Evolutionary conservation across 169 alveolate species (phyloP).

Genomic region (Plasmodium knowlesi): DNA sequence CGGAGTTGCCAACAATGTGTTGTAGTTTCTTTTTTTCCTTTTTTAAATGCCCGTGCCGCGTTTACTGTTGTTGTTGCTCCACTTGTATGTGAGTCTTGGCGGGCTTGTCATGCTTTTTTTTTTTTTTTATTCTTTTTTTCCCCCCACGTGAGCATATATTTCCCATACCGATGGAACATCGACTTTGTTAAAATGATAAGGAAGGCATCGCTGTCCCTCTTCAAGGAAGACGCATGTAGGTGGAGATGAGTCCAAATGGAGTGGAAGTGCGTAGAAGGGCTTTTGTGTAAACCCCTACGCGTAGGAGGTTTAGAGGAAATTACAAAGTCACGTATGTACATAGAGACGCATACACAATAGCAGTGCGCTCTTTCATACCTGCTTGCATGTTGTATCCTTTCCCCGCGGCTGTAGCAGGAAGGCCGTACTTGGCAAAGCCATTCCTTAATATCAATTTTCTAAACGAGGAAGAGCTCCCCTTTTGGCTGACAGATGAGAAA

Average conservation of each 20-base stretch:
- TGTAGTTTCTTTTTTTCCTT: not conserved
- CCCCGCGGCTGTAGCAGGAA: not conserved
- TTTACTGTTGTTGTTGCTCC: not conserved
- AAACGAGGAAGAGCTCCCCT: slow-evolving; percentile 53
- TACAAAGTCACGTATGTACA: not conserved
- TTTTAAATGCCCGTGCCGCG: not conserved
- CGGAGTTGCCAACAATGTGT: not conserved
- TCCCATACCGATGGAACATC: not conserved
- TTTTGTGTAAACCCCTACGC: not conserved
- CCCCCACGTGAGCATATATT: not conserved
- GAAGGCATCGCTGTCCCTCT: not conserved
- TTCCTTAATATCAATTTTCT: slow-evolving; percentile 80
- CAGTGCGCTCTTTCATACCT: not conserved
- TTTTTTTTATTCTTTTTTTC: not conserved
- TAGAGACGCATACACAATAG: not conserved
- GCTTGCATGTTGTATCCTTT: not conserved
- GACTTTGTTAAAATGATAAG: not conserved
- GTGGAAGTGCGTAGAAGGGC: not conserved
- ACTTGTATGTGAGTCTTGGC: not conserved
- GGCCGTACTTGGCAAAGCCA: slow-evolving; percentile 85
- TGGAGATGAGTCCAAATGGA: not conserved
- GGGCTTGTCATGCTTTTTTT: not conserved
- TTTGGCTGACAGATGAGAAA: slow-evolving; percentile 78
- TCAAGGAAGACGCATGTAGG: slow-evolving; percentile 7
- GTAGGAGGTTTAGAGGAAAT: not conserved